phyloP scores from a whole-genome alignment of 2,329 filamentous ascomycete genomes.

The Aspergillus ustus region DNA sequence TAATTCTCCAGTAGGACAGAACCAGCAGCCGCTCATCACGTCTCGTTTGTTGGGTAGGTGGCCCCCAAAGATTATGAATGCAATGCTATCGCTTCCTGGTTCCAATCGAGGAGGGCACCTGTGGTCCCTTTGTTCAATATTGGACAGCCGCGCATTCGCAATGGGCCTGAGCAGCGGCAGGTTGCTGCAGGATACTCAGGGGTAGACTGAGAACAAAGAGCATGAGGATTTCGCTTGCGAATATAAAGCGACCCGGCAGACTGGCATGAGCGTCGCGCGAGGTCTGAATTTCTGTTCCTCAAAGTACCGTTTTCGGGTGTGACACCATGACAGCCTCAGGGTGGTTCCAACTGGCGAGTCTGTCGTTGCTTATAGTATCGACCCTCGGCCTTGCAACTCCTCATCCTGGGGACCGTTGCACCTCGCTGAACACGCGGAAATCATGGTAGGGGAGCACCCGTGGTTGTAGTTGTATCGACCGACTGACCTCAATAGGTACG shows the following conservation, averaged over 20 bases:
- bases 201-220: not conserved
- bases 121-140: not conserved
- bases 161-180: not conserved
- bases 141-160: not conserved
- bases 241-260: not conserved
- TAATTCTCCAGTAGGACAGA: not conserved
- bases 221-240: not conserved
- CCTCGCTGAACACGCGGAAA: slow-evolving; percentile 8
- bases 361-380: not conserved
- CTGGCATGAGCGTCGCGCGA: not conserved
- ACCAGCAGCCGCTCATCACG: not conserved
- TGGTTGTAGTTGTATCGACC: not conserved
- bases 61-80: not conserved
- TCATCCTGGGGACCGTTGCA: not conserved
- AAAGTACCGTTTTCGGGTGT: not conserved
- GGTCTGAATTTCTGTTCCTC: not conserved
- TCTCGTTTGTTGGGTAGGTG: too few relatives aligned
- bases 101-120: not conserved
- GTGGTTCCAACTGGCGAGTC: not conserved
- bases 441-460: slow-evolving; percentile 2
- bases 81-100: not conserved
- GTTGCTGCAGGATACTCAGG: not conserved
- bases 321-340: not conserved
- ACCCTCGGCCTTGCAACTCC: not conserved
- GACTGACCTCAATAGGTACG: not conserved